Evolutionary conservation across 2,329 filamentous ascomycete genomes (phyloP).

Genomic region (Fusarium sp.): DNA sequence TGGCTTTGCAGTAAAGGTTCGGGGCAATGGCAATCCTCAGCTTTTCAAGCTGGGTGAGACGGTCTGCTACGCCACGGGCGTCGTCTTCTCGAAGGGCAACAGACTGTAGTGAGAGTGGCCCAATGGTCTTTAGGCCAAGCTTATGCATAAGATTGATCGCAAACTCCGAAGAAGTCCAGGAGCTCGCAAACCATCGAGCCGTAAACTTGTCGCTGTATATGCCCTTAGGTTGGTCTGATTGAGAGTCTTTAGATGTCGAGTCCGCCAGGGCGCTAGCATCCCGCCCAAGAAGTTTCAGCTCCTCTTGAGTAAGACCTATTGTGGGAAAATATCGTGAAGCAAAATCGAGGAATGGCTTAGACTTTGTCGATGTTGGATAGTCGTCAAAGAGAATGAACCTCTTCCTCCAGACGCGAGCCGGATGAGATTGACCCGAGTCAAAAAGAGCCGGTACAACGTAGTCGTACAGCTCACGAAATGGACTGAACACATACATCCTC

Average conservation of each 20-base stretch:
- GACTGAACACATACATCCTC: constrained; percentile 56
- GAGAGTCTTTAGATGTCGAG: background rate
- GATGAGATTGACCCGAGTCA: constrained; percentile 52
- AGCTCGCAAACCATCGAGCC: constrained; percentile 79
- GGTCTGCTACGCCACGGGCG: constrained; percentile 62
- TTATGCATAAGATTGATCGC: constrained; percentile 73
- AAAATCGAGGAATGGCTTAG: constrained; percentile 59
- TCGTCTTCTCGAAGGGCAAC: constrained; percentile 72
- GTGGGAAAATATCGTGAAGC: constrained; percentile 56
- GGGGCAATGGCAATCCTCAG: constrained; percentile 68
- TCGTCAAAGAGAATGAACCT: constrained; percentile 54
- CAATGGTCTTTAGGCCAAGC: constrained; percentile 75
- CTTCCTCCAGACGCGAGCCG: constrained; percentile 59
- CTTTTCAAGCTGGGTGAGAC: constrained; percentile 67
- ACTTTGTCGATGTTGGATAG: constrained; percentile 51
- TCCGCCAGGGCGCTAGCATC: background rate
- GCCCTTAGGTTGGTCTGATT: constrained; percentile 19
- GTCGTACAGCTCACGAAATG: constrained; percentile 58
- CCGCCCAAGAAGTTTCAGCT: constrained; percentile 43
- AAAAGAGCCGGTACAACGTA: constrained; percentile 60
- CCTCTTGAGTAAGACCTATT: constrained; percentile 49
- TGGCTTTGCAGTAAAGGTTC: constrained; percentile 69
- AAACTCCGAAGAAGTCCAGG: constrained; percentile 73
- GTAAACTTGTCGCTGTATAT: constrained; percentile 63
- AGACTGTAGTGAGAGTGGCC: constrained; percentile 77